phyloP scores from a whole-genome alignment of 306 rosid genomes.

The Gastrolobium bilobum region DNA sequence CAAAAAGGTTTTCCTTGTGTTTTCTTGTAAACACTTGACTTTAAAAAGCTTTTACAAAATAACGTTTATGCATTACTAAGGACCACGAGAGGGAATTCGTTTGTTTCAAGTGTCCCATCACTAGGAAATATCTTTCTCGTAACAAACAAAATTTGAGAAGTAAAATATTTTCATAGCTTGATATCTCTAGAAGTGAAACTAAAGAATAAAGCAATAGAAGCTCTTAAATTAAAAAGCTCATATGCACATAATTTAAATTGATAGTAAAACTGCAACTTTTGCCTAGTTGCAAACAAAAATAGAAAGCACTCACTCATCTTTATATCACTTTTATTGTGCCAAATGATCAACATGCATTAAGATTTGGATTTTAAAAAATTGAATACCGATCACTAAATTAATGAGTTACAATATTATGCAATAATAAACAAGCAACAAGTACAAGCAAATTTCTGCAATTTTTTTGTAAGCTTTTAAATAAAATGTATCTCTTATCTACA shows the following conservation, averaged over 20 bases:
- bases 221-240: constrained; percentile 22
- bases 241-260: constrained; percentile 1
- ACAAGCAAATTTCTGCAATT: constrained; percentile 36
- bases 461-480: background rate
- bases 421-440: background rate
- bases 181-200: constrained; percentile 30
- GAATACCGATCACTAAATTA: background rate
- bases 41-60: background rate
- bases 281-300: constrained; percentile 4
- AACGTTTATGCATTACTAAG: background rate
- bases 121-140: constrained; percentile 73
- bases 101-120: constrained; percentile 62
- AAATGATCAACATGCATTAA: constrained; percentile 23
- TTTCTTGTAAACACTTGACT: background rate
- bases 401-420: background rate
- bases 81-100: constrained; percentile 86
- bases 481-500: background rate
- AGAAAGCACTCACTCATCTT: constrained; percentile 26
- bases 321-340: background rate
- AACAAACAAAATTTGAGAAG: constrained; percentile 44
- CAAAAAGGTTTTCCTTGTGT: background rate
- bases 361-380: background rate
- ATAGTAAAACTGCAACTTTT: constrained; percentile 11
- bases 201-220: constrained; percentile 7
- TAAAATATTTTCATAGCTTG: constrained; percentile 30